Conservation (phyloP, 2,329 filamentous ascomycete genomes). For the Rhytidhysteron rufulum region DNA sequence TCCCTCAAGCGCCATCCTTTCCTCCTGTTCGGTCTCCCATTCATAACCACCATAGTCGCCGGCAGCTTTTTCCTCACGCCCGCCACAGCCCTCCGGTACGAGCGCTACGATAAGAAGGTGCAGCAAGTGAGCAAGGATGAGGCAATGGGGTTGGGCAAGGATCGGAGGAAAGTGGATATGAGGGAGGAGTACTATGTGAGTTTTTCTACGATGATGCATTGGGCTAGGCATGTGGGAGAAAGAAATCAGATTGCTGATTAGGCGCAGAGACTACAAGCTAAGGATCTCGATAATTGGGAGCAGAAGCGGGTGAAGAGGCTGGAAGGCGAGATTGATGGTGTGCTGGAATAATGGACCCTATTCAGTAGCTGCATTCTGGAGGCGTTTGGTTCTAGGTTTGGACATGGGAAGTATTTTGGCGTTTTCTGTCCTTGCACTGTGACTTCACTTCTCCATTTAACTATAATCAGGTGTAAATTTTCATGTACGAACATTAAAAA, state of each 20-base stretch:
- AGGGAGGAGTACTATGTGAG: constrained; percentile 83
- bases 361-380: constrained; percentile 1
- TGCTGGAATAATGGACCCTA: constrained; percentile 44
- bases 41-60: constrained; percentile 82
- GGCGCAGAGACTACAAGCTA: constrained; percentile 69
- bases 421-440: not conserved
- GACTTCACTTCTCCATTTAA: not conserved
- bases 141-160: constrained; percentile 74
- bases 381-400: not conserved
- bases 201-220: not conserved
- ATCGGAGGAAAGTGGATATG: constrained; percentile 69
- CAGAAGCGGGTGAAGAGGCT: constrained; percentile 90
- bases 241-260: constrained; percentile 11
- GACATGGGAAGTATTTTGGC: not conserved
- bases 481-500: too few species aligned
- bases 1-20: constrained; percentile 78
- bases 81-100: constrained; percentile 88
- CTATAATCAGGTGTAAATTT: too few species aligned
- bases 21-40: constrained; percentile 88
- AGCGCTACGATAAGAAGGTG: constrained; percentile 87
- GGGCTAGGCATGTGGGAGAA: not conserved
- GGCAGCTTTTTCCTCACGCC: constrained; percentile 94
- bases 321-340: constrained; percentile 84
- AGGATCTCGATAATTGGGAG: constrained; percentile 94
- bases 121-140: constrained; percentile 81